Conservation (phyloP, 768 basidiomycete species). For the Amyloporia xantha region DNA sequence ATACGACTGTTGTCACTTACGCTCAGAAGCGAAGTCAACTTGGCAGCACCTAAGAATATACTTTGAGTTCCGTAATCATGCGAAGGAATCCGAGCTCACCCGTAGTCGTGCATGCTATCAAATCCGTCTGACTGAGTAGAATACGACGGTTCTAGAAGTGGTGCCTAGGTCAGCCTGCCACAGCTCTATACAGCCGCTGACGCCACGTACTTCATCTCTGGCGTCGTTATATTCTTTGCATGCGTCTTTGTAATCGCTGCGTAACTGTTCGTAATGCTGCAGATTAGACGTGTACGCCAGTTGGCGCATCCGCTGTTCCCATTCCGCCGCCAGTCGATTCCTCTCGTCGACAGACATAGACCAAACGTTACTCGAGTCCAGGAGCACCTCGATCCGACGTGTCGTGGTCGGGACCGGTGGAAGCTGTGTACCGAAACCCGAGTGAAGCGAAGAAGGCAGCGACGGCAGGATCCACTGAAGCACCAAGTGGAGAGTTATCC, state of each 20-base stretch:
- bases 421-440: background rate
- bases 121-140: slow-evolving; percentile 46
- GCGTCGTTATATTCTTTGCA: slow-evolving; percentile 30
- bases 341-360: slow-evolving; percentile 46
- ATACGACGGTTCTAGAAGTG: slow-evolving; percentile 51
- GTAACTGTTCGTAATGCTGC: slow-evolving; percentile 37
- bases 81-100: slow-evolving; percentile 31
- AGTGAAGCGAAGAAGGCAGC: slow-evolving; percentile 29
- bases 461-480: slow-evolving; percentile 30
- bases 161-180: no score
- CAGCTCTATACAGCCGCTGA: no score
- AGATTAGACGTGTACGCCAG: slow-evolving; percentile 24
- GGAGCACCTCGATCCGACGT: background rate
- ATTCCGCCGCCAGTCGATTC: slow-evolving; percentile 33
- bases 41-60: slow-evolving; percentile 53
- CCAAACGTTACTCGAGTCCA: slow-evolving; percentile 40
- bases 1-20: slow-evolving; percentile 26
- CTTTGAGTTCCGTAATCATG: background rate
- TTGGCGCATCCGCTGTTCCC: slow-evolving; percentile 38
- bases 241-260: slow-evolving; percentile 35
- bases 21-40: slow-evolving; percentile 49
- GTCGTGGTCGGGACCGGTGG: background rate
- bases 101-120: slow-evolving; percentile 75
- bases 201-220: slow-evolving; percentile 45
- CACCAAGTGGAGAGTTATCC: background rate